Base-by-base conservation (phyloP, 345 rosid species). In the Salix udensis region DNA sequence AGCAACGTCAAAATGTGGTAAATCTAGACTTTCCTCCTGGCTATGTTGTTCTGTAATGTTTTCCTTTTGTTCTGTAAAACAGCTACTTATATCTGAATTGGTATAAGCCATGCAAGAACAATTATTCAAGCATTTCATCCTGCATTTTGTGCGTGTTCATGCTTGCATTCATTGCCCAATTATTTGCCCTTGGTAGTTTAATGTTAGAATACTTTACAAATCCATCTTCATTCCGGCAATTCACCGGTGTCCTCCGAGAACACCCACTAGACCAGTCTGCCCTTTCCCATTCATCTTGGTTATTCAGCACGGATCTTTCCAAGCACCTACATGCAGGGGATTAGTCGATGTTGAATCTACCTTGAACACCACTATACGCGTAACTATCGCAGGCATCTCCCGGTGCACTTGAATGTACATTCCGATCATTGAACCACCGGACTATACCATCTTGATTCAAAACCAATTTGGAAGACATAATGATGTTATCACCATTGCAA, bases 81-180 rank as follows among this genome's bases (percentile, higher is more conserved):
- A 21, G n/a, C 2, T 34, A 34, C 67, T 72, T 13, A 74, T 58
- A 74, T 82, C 73, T 3, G 61, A 74, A 71, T 53, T 53, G 13
- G 84, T 68, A 74, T 77, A 82, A 8, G 76, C 81, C 44, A 21
- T 82, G 36, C 84, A 82, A 7, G 73, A 70, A 64, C 82, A 82
- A 30, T 82, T 71, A 4, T 71, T 67, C 67, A 74, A 58, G 74
- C 84, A 71, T 14, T 21, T 18, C 28, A 55, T 21, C 60, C 28
- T 30, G 48, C 85, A 78, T 70, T 78, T 39, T 10, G 6, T 40
- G 71, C 6, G 72, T 73, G 24, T 23, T 67, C 74, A 75, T 52
- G 52, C 67, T 71, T 9, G 7, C 26, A 58, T 78, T 71, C 13
- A 18, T 26, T 67, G 37, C 15, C 2, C 21, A 53, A 67, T n/a